Base-by-base conservation (phyloP, 805 yeast genomes). In the Hermanozyma aechmeae region DNA sequence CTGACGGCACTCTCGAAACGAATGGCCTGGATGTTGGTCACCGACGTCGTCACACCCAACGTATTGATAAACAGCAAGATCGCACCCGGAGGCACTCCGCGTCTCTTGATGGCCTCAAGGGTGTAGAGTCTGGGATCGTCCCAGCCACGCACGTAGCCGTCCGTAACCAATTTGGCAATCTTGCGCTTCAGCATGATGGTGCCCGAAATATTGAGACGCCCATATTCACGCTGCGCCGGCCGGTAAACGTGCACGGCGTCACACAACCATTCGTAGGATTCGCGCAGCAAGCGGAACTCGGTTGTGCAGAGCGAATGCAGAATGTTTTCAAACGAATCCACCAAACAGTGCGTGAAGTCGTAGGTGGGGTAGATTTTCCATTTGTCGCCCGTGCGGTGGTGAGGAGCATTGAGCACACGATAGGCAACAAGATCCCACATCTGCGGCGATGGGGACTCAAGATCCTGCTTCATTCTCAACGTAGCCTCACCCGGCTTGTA, bases 371-470 rank as follows among this genome's bases (percentile, higher is more conserved):
- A 92, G 37, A 92, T 89, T 60, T 81, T 84, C 99, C 99, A 92
- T 58, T 83, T 83, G 51, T 75, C 79, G 32, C 97, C 99, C 9
- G 98, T 92, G 61, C 97, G 79, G 59, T 89, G 94, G 59, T 92
- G 98, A 19, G 86, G 74, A 10, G 95, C 86, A 45, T 89, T 71
- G 45, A 92, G 67, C 3, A 92, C 95, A 55, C 99, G 75, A 62
- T 92, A 92, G 9, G 98, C 98, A 38, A 92, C 92, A 40, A 92
- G 70, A 60, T 92, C 99, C 99, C 99, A 92, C 98, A 92, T 92
- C 63, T 92, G 98, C 12, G 99, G 99, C 39, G 84, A 82, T 39
- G 96, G 95, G 12, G 92, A 81, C 6, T 57, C 51, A 39, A 92
- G 63, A 49, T 92, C 95, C 67, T 85, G 96, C 55, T 89, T 89